Evolutionary conservation across 345 rosid genomes (phyloP).

Genomic region (Leavenworthia alabamica): DNA sequence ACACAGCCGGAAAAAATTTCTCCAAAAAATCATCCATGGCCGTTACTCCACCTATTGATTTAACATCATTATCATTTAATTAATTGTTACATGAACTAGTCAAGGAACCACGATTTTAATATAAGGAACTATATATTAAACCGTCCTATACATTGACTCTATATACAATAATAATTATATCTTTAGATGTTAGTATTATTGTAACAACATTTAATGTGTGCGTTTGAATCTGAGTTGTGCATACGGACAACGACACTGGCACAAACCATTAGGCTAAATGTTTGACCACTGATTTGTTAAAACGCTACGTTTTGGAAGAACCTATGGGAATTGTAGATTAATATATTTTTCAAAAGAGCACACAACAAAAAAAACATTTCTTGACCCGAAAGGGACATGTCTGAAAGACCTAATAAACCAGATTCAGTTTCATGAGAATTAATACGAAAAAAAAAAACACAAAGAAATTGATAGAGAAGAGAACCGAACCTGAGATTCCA

Average conservation of each 20-base stretch:
- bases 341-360: neutral
- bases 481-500: conserved; percentile 35
- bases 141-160: no score
- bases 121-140: no score
- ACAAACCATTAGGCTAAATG: no score
- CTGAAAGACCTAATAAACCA: neutral
- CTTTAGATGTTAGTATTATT: neutral
- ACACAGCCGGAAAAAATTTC: conserved; percentile 53
- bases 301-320: neutral
- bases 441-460: neutral
- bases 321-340: neutral
- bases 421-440: neutral
- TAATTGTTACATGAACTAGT: neutral
- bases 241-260: no score
- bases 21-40: conserved; percentile 76
- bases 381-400: neutral
- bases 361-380: no score
- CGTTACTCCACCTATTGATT: conserved; percentile 58
- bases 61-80: neutral
- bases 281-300: neutral
- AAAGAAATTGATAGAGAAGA: neutral
- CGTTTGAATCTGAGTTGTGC: no score
- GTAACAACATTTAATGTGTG: no score
- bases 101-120: neutral
- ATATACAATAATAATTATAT: no score